A percentile compares a stretch with the other conserved stretches of the same genome.
Evolutionary conservation across 208 protist species (phyloP).

Genomic region (Leptomonas pyrrhocoris): DNA sequence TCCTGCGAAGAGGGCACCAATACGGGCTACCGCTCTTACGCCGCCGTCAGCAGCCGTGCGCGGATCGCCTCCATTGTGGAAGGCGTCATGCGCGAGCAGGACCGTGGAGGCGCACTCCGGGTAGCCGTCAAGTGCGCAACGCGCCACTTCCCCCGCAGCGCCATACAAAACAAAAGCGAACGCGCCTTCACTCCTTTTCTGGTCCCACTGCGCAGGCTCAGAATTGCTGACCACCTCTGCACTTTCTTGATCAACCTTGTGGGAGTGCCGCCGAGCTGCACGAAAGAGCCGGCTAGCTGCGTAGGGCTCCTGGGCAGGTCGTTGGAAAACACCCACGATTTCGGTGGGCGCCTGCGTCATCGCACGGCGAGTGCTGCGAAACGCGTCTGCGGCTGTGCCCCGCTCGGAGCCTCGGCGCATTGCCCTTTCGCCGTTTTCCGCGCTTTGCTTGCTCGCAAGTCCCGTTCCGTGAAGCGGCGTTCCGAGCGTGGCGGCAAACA

Average conservation of each 20-base stretch:
- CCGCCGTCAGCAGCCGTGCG: background rate
- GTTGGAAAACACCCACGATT: slow-evolving; percentile 31
- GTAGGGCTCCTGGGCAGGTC: slow-evolving; percentile 26
- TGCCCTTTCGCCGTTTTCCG: background rate
- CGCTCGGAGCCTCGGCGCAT: background rate
- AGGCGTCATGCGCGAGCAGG: no score
- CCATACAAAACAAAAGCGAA: slow-evolving; percentile 33
- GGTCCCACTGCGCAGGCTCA: background rate
- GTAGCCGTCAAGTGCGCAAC: slow-evolving; percentile 29
- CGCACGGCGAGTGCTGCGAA: slow-evolving; percentile 4
- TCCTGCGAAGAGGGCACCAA: slow-evolving; percentile 21
- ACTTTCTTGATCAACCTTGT: background rate
- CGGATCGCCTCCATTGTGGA: background rate
- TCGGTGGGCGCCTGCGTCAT: background rate
- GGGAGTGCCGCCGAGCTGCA: background rate
- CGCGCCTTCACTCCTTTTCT: background rate
- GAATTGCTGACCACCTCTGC: background rate
- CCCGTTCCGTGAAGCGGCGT: background rate
- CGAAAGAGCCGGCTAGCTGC: slow-evolving; percentile 18
- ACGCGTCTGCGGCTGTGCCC: slow-evolving; percentile 8
- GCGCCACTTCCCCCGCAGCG: slow-evolving; percentile 13
- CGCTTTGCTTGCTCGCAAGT: background rate
- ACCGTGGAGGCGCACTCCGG: slow-evolving; percentile 17
- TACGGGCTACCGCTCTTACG: background rate
- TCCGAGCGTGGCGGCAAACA: slow-evolving; percentile 19